Base-by-base conservation (phyloP, 176 grass and related monocot species). In the Eleusine coracana region DNA sequence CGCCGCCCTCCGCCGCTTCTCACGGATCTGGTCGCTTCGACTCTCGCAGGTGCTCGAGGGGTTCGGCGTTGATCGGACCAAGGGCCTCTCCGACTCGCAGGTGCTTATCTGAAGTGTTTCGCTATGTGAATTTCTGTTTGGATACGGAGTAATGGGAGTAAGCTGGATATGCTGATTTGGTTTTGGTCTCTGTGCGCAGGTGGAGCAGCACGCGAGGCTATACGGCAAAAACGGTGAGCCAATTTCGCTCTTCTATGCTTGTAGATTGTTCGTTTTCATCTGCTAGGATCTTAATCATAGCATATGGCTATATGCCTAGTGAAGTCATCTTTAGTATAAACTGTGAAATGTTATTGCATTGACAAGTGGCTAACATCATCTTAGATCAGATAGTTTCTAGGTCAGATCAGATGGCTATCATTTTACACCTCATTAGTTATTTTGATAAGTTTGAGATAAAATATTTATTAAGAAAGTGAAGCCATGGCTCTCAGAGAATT, bases 41-140 rank as follows among this genome's bases (percentile, higher is more conserved):
- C 82, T 39, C 73, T 82, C 48, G 71, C 82, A 96, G 96, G 96
- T 96, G 79, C 93, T 99, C n/a, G 70, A 78, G 66, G 96, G 91
- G 48, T 90, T 99, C 74, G 85, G 89, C 78, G 96, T 96, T 70
- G 96, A 99, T 85, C 91, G 39, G 17, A 87, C 85, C 45, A 99
- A 92, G 83, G 96, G 96, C 45, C 91, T 99, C 78, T 91, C 93
- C 25, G 96, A 99, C 80, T 84, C 77, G 75, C 96, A 96, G 93
- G 96, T 96, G 63, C 81, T 48, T 76, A 52, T 74, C 71, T 51
- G 16, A 45, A 83, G 85, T 60, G 27, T 36, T 27, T 55, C 38
- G 40, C 74, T 31, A 15, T 21, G 23, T 62, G 42, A 49, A 55
- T 59, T 63, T 37, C 27, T 28, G 65, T 68, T 20, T 25, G 7